Base-by-base conservation (phyloP, 257 asterid species). In the Solanum appendiculatum region DNA sequence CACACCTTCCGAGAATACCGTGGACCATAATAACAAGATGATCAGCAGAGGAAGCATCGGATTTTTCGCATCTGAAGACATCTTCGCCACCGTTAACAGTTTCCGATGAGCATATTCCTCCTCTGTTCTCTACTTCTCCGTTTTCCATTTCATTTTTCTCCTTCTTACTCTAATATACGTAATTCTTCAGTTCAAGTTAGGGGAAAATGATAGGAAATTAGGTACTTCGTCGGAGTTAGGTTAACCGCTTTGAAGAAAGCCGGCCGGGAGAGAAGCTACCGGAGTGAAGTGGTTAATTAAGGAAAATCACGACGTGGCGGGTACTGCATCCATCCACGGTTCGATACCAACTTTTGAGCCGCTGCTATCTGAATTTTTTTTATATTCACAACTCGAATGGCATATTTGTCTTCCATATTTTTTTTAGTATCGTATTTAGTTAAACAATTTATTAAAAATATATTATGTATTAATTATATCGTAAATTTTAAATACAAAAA, bases 21-120 rank as follows among this genome's bases (percentile, higher is more conserved):
- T 97, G 99, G 77, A 97, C 95, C 98, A 97, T 91, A 42, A 97
- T 91, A 60, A 96, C 97, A 16, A 97, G 99, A 92, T 97, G 99
- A 96, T 96, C 98, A 64, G 96, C 98, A 4, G 95, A 91, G 0
- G 91, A 88, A 86, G 89, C 93, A 87, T 94, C 95, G 44, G 96
- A 91, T 7, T 88, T 87, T 39, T 89, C 88, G 83, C 90, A 91
- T 83, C 95, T 94, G 86, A 87, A 93, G 25, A 95, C 97, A 86
- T 94, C 98, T 91, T 92, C 92, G 70, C 92, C 98, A 31, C 97
- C 98, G 84, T 91, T 86, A 36, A 86, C 91, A 56, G 95, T 88
- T 89, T 88, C 98, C 87, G 93, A 89, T 69, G 94, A 92, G 88
- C 95, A 91, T 75, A 94, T 95, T 80, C 84, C 84, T 74, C 51